Base-by-base conservation (phyloP, 106 monocot species). In the Ottelia alismoides region DNA sequence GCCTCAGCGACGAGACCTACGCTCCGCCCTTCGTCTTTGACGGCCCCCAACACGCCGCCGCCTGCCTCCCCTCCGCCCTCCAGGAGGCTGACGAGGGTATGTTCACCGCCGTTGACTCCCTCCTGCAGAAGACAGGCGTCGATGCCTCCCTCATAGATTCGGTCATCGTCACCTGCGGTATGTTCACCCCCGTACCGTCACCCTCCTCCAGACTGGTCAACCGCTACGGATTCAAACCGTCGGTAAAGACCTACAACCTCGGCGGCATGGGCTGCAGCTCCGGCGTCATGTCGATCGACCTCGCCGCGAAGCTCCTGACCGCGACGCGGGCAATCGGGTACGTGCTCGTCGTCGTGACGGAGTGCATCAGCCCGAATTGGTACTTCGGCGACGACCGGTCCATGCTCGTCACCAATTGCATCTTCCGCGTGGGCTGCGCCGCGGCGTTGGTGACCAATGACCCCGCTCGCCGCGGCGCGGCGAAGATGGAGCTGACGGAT, bases 1-100 rank as follows among this genome's bases (percentile, higher is more conserved):
- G 81, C 49, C 77, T 86, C 26, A 79, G 86, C n/a, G 64, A 81
- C 45, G 80, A 86, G 70, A 77, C 80, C 27, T 81, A 68, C 57
- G 68, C 57, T 4, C 74, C 80, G 3, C 62, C 73, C 10, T 81
- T 74, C 68, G 45, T 86, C 73, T 74, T 80, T 65, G 27, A 60
- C 6, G 24, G n/a, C n/a, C n/a, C n/a, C n/a, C n/a, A 28, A 11
- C 60, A 67, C 61, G 51, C 65, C 63, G 47, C 61, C 22, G 57
- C 70, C 20, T 59, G 25, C 22, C 61, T 64, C 23, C 10, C 11
- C 19, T 80, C 65, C 11, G 80, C 73, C 16, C 2, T 73, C 40
- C 55, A 66, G 11, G 85, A 85, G 52, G 76, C 76, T 20, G 32
- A 78, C 35, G 67, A 60, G 31, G 80, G 85, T 21, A 53, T 74